Evolutionary conservation across 169 alveolate species (phyloP).

Genomic region (Cryptosporidium viatorum): DNA sequence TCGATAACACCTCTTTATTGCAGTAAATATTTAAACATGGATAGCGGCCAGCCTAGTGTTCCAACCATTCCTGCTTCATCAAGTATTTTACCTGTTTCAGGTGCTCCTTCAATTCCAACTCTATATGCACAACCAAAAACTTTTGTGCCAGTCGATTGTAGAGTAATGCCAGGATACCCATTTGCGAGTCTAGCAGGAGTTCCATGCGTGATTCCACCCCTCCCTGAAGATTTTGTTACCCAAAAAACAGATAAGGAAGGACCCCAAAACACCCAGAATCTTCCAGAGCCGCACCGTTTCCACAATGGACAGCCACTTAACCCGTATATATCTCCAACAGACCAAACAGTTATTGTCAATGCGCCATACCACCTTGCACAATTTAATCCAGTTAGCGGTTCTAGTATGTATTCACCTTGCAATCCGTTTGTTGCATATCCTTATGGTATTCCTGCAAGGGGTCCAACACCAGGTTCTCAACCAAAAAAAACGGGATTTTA

Average conservation of each 20-base stretch:
- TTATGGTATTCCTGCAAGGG: slow-evolving; percentile 73
- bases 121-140: slow-evolving; percentile 73
- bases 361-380: slow-evolving; percentile 75
- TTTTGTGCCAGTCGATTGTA: slow-evolving; percentile 72
- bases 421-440: slow-evolving; percentile 75
- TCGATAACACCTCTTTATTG: background rate
- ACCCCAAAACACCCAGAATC: slow-evolving; percentile 35
- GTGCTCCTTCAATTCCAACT: slow-evolving; percentile 74
- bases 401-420: slow-evolving; percentile 73
- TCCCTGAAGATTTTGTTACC: slow-evolving; percentile 42
- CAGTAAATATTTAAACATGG: slow-evolving; percentile 11
- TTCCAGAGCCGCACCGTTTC: slow-evolving; percentile 74
- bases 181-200: slow-evolving; percentile 74
- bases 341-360: slow-evolving; percentile 68
- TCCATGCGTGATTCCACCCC: slow-evolving; percentile 76
- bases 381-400: slow-evolving; percentile 72
- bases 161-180: slow-evolving; percentile 77
- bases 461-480: slow-evolving; percentile 70
- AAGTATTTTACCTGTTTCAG: slow-evolving; percentile 55
- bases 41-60: slow-evolving; percentile 72
- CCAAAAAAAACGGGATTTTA: slow-evolving; percentile 74
- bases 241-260: slow-evolving; percentile 28
- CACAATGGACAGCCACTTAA: slow-evolving; percentile 74
- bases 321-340: slow-evolving; percentile 74
- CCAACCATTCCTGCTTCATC: slow-evolving; percentile 74